A percentile compares a stretch with the other conserved stretches of the same genome.
Evolutionary conservation across 768 basidiomycete species (phyloP).

Genomic region (Tricholoma saponaceum): DNA sequence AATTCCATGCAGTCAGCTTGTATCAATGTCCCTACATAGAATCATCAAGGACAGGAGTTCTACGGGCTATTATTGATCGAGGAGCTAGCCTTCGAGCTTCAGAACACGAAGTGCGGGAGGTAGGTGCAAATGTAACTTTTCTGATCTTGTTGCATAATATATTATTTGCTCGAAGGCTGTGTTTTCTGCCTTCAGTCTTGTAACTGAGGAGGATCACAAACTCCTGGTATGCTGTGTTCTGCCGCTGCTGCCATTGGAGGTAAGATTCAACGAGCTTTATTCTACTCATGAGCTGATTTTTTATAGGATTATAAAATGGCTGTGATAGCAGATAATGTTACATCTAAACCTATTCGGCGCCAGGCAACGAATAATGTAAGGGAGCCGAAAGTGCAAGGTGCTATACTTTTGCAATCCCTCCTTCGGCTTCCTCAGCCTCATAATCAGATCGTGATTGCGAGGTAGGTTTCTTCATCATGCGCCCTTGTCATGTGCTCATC

Average conservation of each 20-base stretch:
- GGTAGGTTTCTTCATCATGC: conserved; percentile 37
- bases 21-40: conserved; percentile 33
- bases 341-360: conserved; percentile 11
- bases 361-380: conserved; percentile 29
- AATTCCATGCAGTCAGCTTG: neutral
- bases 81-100: conserved; percentile 42
- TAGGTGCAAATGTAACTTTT: conserved; percentile 27
- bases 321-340: neutral
- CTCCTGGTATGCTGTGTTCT: conserved; percentile 68
- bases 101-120: conserved; percentile 53
- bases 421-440: conserved; percentile 64
- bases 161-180: conserved; percentile 43
- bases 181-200: conserved; percentile 54
- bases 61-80: conserved; percentile 74
- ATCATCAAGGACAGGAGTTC: conserved; percentile 69
- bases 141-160: conserved; percentile 5
- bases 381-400: conserved; percentile 79
- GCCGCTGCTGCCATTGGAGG: conserved; percentile 45
- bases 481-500: neutral
- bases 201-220: conserved; percentile 40
- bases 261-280: conserved; percentile 20
- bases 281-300: conserved; percentile 1
- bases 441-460: conserved; percentile 64
- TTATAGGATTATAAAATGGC: conserved; percentile 20
- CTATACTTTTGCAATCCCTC: conserved; percentile 79